Evolutionary conservation across 108 stramenopile genomes (phyloP), one percentile per base, ranked within the genome.

Genomic region (Nannochloropsis salina): DNA sequence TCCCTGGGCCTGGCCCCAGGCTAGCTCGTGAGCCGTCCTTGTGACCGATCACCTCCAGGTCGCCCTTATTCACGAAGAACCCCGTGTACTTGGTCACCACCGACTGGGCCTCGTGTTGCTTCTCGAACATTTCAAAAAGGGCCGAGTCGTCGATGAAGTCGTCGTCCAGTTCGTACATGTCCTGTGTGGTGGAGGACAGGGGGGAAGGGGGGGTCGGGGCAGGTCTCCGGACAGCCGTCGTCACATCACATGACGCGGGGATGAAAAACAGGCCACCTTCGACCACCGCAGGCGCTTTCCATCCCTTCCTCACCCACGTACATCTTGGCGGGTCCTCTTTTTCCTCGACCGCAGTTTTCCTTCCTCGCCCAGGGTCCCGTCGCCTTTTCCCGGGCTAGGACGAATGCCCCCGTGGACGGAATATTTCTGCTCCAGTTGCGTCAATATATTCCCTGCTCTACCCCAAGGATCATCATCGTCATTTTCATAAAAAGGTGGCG

Each of bases 51-150:
- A 74, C 61, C 20, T 74, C 61, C 2, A 74, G n/a, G 2, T 3
- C n/a, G 61, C 61, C 61, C n/a, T n/a, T 15, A 3, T 74, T 74
- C 61, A 74, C 61, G n/a, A 74, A 74, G 61, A 74, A 74, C 20
- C 61, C 61, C 20, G 61, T n/a, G 61, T 74, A 74, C n/a, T 74
- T 74, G n/a, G 61, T 74, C 61, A 74, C 15, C 20, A 74, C 61
- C 15, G 61, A 74, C 61, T 74, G 61, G n/a, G 61, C 61, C 61
- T 74, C 61, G 6, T 74, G 61, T n/a, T 74, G 61, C n/a, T 74
- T 74, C 61, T 74, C 61, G 8, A 74, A 74, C 61, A 74, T n/a
- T n/a, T 74, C 61, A n/a, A n/a, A n/a, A 15, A 74, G 8, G 0
- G 3, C 61, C 20, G 61, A 6, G 61, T 74, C 61, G 61, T 74